phyloP scores from a whole-genome alignment of 257 asterid genomes.

The Nicotiana tabacum region DNA sequence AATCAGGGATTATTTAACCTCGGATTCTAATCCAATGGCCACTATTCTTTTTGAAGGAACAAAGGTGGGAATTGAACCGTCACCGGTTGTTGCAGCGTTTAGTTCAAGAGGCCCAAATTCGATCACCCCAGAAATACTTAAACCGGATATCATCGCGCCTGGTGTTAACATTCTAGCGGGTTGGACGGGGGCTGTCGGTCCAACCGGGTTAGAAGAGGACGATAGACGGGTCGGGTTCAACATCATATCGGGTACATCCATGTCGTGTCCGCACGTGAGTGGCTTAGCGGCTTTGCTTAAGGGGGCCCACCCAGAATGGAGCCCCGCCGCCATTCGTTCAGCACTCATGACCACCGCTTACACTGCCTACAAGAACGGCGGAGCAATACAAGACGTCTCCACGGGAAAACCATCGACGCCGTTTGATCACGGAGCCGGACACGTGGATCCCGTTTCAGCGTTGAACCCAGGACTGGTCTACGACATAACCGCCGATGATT shows the following conservation, averaged over 20 bases:
- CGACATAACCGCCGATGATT: slow-evolving; percentile 47
- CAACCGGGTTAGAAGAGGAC: slow-evolving; percentile 60
- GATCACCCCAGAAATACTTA: slow-evolving; percentile 46
- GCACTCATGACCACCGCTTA: slow-evolving; percentile 62
- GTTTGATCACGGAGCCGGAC: slow-evolving; percentile 80
- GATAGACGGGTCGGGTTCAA: slow-evolving; percentile 54
- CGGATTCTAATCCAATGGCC: slow-evolving; percentile 47
- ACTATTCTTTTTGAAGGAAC: slow-evolving; percentile 56
- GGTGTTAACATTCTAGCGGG: slow-evolving; percentile 77
- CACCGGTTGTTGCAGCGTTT: slow-evolving; percentile 72
- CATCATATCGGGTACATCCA: slow-evolving; percentile 74
- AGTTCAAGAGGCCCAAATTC: slow-evolving; percentile 76
- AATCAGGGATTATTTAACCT: slow-evolving; percentile 30
- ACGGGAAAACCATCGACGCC: slow-evolving; percentile 81
- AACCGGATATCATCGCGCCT: slow-evolving; percentile 73
- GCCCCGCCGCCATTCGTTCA: slow-evolving; percentile 53
- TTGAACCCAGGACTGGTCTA: slow-evolving; percentile 78
- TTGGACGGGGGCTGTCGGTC: slow-evolving; percentile 56
- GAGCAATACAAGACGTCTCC: slow-evolving; percentile 45
- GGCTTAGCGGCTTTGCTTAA: slow-evolving; percentile 72
- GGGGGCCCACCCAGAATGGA: slow-evolving; percentile 64
- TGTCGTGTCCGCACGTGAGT: slow-evolving; percentile 86
- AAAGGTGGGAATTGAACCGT: slow-evolving; percentile 54
- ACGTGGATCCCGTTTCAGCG: slow-evolving; percentile 88
- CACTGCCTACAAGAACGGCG: slow-evolving; percentile 60